Evolutionary conservation across 2,329 filamentous ascomycete species (phyloP).

Genomic region (Tolypocladium tropicale): DNA sequence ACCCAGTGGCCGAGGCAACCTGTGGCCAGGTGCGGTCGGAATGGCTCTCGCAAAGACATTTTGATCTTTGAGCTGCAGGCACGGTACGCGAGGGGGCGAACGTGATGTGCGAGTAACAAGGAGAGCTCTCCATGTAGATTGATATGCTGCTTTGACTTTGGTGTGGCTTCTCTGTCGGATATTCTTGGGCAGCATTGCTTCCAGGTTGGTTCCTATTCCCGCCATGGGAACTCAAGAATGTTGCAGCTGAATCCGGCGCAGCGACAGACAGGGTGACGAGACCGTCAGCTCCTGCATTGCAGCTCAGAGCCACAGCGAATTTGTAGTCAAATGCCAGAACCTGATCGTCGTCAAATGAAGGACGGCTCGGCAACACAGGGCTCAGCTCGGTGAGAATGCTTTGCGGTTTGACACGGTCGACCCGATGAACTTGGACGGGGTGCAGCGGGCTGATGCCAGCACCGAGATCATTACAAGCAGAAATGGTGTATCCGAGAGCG

Average conservation of each 20-base stretch:
- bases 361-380: conserved; percentile 1
- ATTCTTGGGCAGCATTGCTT: not conserved
- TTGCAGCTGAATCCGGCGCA: conserved; percentile 6
- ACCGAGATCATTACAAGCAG: conserved; percentile 15
- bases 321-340: conserved; percentile 9
- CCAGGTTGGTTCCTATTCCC: not conserved
- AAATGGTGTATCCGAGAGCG: conserved; percentile 16
- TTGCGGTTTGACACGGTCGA: conserved; percentile 4
- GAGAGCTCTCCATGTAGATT: not conserved
- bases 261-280: conserved; percentile 18
- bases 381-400: conserved; percentile 1
- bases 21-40: not conserved
- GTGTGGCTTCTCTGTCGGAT: not conserved
- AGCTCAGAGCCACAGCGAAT: conserved; percentile 16
- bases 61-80: not conserved
- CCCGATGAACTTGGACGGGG: conserved; percentile 17
- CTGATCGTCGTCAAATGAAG: not conserved
- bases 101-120: not conserved
- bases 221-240: not conserved
- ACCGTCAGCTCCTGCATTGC: conserved; percentile 19
- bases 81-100: not conserved
- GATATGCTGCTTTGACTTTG: too few species aligned
- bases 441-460: conserved; percentile 16
- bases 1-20: not conserved
- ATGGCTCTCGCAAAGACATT: not conserved